Evolutionary conservation across 139 green algal species (phyloP).

Genomic region (Pseudopediastrum boryanum): DNA sequence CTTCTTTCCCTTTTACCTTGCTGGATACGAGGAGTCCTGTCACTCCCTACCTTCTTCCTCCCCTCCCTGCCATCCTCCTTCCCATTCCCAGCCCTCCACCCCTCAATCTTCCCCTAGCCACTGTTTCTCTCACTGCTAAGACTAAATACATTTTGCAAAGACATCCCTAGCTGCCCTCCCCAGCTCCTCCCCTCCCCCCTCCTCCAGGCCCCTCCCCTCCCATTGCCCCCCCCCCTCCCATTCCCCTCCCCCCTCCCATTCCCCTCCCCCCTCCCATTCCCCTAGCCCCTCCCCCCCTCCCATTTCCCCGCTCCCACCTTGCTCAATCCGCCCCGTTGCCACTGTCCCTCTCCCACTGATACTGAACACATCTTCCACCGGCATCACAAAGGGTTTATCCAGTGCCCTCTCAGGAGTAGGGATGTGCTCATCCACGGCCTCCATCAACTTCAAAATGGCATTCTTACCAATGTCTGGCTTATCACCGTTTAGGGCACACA

Average conservation of each 20-base stretch:
- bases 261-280: background rate
- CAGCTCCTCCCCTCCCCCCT: no score
- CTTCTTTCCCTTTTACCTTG: no score
- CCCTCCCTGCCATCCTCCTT: no score
- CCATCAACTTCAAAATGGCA: slow-evolving; percentile 34
- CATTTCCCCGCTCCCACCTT: slow-evolving; percentile 55
- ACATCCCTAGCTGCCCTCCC: no score
- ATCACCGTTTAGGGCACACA: slow-evolving; percentile 90
- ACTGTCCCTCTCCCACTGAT: slow-evolving; percentile 97
- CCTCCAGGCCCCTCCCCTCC: background rate
- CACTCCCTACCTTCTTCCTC: no score
- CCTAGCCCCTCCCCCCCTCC: background rate
- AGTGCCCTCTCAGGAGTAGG: slow-evolving; percentile 29
- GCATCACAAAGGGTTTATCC: slow-evolving; percentile 94
- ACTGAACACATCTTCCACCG: slow-evolving; percentile 97
- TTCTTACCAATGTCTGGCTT: slow-evolving; percentile 48
- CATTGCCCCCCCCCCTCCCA: background rate
- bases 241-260: background rate
- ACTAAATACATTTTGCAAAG: no score
- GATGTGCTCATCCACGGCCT: slow-evolving; percentile 21
- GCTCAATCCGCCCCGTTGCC: slow-evolving; percentile 93
- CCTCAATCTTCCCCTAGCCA: no score
- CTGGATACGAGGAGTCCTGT: no score
- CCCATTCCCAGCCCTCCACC: no score
- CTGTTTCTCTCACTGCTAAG: no score